Conservation (phyloP, 2,329 filamentous ascomycete genomes). For the Alternaria hordeiaustralica region DNA sequence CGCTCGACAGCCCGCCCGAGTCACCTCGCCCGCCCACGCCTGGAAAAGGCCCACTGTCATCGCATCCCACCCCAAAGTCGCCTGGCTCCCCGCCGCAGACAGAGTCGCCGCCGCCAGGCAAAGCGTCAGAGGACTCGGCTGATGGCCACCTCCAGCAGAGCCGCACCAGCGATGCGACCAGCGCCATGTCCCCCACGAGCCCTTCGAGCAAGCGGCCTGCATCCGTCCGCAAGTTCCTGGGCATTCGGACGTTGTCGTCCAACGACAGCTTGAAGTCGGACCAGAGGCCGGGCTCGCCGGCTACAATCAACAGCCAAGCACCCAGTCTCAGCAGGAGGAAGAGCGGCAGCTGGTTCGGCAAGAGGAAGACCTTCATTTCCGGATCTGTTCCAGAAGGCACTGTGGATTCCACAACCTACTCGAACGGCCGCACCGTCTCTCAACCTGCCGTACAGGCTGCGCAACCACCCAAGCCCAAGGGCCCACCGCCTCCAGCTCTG, state of each 20-base stretch:
- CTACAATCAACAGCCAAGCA: conserved; percentile 41
- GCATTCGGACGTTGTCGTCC: conserved; percentile 46
- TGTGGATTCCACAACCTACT: conserved; percentile 28
- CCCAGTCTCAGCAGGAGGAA: conserved; percentile 45
- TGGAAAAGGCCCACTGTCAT: conserved; percentile 49
- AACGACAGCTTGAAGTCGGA: conserved; percentile 47
- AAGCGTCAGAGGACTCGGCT: conserved; percentile 24
- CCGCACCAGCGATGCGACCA: conserved; percentile 38
- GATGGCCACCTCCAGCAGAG: conserved; percentile 26
- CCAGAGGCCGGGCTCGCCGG: conserved; percentile 42
- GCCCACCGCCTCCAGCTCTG: conserved; percentile 49
- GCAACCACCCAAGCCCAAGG: conserved; percentile 34
- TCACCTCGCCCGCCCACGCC: conserved; percentile 48
- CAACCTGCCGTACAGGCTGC: conserved; percentile 16
- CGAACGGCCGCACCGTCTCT: conserved; percentile 30
- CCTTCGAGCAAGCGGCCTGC: conserved; percentile 43
- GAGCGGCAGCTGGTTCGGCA: conserved; percentile 51
- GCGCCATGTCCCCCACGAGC: conserved; percentile 42
- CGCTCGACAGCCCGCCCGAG: conserved; percentile 48
- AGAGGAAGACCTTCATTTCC: conserved; percentile 44
- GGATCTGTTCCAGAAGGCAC: conserved; percentile 43
- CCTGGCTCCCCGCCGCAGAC: conserved; percentile 31
- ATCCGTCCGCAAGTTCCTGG: conserved; percentile 51
- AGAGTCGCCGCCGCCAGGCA: conserved; percentile 26
- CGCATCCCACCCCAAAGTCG: conserved; percentile 49